Evolutionary conservation across 1,284 basidiomycete species (phyloP), one percentile per base, ranked within the genome.

Genomic region (Irpex sp.): DNA sequence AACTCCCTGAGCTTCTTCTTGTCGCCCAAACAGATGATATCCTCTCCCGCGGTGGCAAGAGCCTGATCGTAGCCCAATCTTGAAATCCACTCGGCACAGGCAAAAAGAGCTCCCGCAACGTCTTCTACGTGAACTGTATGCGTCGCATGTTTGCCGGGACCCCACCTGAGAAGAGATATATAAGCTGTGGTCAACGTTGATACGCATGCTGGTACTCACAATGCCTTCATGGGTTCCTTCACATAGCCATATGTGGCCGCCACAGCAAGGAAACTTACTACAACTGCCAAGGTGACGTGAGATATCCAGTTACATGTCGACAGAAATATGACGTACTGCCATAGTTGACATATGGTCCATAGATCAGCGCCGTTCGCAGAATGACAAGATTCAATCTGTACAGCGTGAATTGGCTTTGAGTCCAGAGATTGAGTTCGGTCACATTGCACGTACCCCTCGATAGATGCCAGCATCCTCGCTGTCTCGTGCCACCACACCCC

Each of bases 401-500:
- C 2, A 56, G 57, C 28, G 39, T 57, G 53, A 28, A 42, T 21
- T 55, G 54, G 19, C 42, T 45, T 52, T 35, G 21, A 55, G 21
- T 14, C 16, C 12, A 2, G 48, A 19, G 16, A n/a, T 3, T 45
- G 18, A 3, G 47, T 16, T 9, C 12, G 23, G 9, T 49, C 10
- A 37, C 21, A 49, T 16, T 4, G 18, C 37, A 76, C 84, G 61
- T 70, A 91, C 87, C 84, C 82, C 64, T 84, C 76, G 52, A 94
- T 87, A n/a, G 83, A 82, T 45, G 86, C 91, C 63, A 95, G 71
- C 67, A 85, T 86, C 37, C 93, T 82, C 48, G 93, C 75, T 1
- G 88, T 85, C 77, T 95, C 93, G 69, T 95, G 93, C 92, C 93
- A 95, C 93, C 93, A 96, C 21, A 80, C 84, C 10, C 93, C 93